These are phyloP conservation scores for Aureobasidium sp. DNA, from an alignment of 2,329 filamentous ascomycete genomes.

Conservation along the genomic window DNA sequence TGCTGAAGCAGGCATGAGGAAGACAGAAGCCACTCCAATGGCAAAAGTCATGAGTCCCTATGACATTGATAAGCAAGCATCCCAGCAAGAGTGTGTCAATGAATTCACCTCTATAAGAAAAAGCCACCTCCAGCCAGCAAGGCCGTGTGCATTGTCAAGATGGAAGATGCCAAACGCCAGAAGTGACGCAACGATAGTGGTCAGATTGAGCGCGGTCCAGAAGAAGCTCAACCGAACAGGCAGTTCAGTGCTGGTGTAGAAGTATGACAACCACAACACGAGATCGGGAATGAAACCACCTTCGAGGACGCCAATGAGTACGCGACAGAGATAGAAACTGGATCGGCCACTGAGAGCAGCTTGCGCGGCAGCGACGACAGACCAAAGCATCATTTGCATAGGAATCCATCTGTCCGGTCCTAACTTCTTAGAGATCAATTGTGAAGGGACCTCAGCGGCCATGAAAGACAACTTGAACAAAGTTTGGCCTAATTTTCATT, in stretches of 20 bases:
- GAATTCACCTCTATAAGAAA: conserved; percentile 25
- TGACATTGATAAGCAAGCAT: conserved; percentile 21
- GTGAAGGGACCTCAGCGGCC: conserved; percentile 24
- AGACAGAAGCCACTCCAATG: neutral
- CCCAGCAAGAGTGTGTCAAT: conserved; percentile 51
- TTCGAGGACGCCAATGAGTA: neutral
- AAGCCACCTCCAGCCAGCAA: conserved; percentile 24
- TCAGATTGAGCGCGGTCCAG: conserved; percentile 20
- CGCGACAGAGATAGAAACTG: conserved; percentile 22
- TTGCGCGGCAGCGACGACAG: conserved; percentile 32
- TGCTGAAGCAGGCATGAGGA: conserved; percentile 35
- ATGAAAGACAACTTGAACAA: conserved; percentile 28
- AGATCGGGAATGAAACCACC: conserved; percentile 16
- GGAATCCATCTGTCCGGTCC: conserved; percentile 41
- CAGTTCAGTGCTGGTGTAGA: conserved; percentile 39
- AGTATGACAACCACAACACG: conserved; percentile 36
- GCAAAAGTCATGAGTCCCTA: conserved; percentile 26
- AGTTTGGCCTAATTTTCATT: neutral
- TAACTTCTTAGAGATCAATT: conserved; percentile 44
- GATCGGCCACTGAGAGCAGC: conserved; percentile 30
- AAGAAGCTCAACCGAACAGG: conserved; percentile 38
- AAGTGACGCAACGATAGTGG: conserved; percentile 27
- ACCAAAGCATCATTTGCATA: conserved; percentile 32
- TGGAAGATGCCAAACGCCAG: conserved; percentile 26
- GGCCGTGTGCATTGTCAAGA: conserved; percentile 22